These are phyloP conservation scores for Solanum boliviense DNA, from an alignment of 257 asterid genomes.

Conservation along the genomic window DNA sequence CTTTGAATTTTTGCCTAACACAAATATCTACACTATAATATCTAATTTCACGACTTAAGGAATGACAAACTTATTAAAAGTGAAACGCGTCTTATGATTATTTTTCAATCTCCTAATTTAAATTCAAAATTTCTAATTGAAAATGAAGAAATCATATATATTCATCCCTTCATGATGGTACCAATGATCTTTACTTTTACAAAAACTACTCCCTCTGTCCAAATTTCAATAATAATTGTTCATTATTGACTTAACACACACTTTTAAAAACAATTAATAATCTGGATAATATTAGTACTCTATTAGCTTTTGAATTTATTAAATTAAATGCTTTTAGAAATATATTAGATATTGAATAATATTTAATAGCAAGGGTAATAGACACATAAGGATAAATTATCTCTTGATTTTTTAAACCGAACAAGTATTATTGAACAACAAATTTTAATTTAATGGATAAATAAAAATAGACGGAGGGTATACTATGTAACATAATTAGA, in stretches of 20 bases:
- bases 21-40: not conserved
- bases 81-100: rapidly evolving
- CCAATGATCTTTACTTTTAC: not conserved
- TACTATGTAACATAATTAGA: not conserved
- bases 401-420: not conserved
- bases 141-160: rapidly evolving
- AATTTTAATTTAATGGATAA: rapidly evolving
- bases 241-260: no score
- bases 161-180: not conserved
- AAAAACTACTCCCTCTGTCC: not conserved
- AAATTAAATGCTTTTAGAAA: no score
- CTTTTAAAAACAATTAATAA: no score
- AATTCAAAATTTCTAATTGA: rapidly evolving
- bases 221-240: no score
- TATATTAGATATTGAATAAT: no score
- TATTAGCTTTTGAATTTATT: no score
- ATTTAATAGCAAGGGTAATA: no score
- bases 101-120: rapidly evolving
- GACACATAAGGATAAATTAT: no score
- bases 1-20: not conserved
- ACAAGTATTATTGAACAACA: no score
- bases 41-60: not conserved
- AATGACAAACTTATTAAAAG: not conserved
- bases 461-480: rapidly evolving
- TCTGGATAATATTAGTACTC: no score